A percentile compares a stretch with the other conserved stretches of the same genome.
These are phyloP conservation scores for Penicillium riverlandense DNA, from an alignment of 495 filamentous ascomycete genomes.

Conservation along the genomic window DNA sequence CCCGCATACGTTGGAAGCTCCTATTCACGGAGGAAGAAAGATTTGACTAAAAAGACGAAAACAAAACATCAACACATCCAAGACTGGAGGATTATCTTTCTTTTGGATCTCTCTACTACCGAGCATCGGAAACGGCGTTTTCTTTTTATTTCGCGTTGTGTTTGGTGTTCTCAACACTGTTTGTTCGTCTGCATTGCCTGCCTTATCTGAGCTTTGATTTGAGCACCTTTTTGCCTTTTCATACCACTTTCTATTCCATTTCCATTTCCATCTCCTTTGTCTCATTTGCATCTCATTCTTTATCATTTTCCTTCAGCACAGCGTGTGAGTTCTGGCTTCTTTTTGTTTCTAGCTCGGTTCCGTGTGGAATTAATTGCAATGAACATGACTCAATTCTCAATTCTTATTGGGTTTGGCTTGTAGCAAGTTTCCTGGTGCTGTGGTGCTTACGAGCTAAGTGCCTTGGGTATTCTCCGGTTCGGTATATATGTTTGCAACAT, in stretches of 20 bases:
- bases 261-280: neutral
- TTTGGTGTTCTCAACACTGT: neutral
- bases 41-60: neutral
- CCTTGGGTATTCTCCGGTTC: too few relatives aligned
- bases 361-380: constrained; percentile 10
- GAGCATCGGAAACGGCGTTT: constrained; percentile 25
- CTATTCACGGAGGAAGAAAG: neutral
- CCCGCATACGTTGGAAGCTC: neutral
- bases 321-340: constrained; percentile 26
- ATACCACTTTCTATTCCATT: constrained; percentile 5
- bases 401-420: too few relatives aligned
- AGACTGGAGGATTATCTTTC: constrained; percentile 3
- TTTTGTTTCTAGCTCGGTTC: neutral
- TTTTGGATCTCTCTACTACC: constrained; percentile 5
- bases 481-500: too few relatives aligned
- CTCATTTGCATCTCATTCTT: constrained; percentile 11
- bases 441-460: too few relatives aligned
- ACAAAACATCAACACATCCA: constrained; percentile 3
- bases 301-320: constrained; percentile 21
- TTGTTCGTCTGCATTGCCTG: too few relatives aligned
- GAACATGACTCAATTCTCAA: constrained; percentile 7
- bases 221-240: constrained; percentile 12
- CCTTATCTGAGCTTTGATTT: neutral
- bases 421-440: too few relatives aligned
- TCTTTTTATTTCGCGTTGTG: neutral